These are phyloP conservation scores for Penicillium taxi DNA, from an alignment of 495 filamentous ascomycete species.

Conservation along the genomic window DNA sequence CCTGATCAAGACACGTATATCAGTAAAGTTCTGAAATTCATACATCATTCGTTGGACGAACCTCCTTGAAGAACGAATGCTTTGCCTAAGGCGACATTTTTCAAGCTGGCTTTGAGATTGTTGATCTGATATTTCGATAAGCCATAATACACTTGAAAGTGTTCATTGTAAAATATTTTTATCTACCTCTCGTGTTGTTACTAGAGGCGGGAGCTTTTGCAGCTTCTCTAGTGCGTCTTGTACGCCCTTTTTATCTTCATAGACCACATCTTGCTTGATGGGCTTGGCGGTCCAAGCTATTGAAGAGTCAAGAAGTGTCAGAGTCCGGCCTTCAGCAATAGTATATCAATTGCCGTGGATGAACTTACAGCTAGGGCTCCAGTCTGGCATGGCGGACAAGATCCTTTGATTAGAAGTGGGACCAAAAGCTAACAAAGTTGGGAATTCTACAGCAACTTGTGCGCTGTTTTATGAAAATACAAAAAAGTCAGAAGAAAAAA, in stretches of 20 bases:
- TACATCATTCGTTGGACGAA: constrained; percentile 10
- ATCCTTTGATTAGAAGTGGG: background rate
- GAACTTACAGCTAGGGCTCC: constrained; percentile 31
- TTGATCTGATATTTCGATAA: constrained; percentile 48
- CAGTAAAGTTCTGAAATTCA: too few species aligned
- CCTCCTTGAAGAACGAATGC: constrained; percentile 92
- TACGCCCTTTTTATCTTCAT: constrained; percentile 59
- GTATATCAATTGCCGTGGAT: too few species aligned
- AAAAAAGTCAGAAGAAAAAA: too few species aligned
- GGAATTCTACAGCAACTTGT: too few species aligned
- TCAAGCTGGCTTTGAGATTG: constrained; percentile 64
- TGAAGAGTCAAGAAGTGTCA: too few species aligned
- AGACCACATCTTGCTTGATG: constrained; percentile 83
- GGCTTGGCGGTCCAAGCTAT: constrained; percentile 81
- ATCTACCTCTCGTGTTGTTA: constrained; percentile 68
- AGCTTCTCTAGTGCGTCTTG: constrained; percentile 62
- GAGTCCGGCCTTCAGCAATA: too few species aligned
- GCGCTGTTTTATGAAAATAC: too few species aligned
- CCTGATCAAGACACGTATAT: too few species aligned
- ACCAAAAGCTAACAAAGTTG: too few species aligned
- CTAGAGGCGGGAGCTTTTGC: constrained; percentile 72
- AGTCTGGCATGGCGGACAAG: constrained; percentile 24
- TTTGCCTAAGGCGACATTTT: constrained; percentile 83
- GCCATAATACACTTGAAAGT: background rate
- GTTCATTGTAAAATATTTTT: too few species aligned